A percentile compares a stretch with the other conserved stretches of the same genome.
Conservation (phyloP, 768 basidiomycete genomes). For the Hydnum rufescens region DNA sequence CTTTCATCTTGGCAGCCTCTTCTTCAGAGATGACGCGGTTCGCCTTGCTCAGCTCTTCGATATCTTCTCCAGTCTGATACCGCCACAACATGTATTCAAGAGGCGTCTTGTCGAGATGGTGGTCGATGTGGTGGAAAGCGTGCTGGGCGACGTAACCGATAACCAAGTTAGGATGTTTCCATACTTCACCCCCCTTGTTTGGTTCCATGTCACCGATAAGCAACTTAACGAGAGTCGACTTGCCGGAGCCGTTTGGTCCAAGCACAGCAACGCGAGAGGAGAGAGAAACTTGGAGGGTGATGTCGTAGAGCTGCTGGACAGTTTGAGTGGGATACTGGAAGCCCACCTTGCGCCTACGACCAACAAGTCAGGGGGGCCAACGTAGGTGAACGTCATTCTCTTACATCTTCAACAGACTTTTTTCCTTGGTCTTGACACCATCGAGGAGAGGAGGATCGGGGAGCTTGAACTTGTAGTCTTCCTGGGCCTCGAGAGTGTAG, state of each 20-base stretch:
- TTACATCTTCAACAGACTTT: slow-evolving; percentile 88
- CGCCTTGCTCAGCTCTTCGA: slow-evolving; percentile 92
- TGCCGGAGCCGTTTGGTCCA: slow-evolving; percentile 97
- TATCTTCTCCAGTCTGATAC: slow-evolving; percentile 98
- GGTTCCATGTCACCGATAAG: slow-evolving; percentile 93
- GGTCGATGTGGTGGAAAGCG: slow-evolving; percentile 98
- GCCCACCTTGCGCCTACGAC: slow-evolving; percentile 53
- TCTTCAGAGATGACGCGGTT: slow-evolving; percentile 70
- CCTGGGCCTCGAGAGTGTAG: slow-evolving; percentile 86
- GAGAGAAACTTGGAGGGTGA: slow-evolving; percentile 89
- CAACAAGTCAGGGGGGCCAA: background rate
- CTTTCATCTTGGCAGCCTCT: slow-evolving; percentile 92
- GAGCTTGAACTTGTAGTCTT: slow-evolving; percentile 98
- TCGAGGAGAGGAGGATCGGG: slow-evolving; percentile 93
- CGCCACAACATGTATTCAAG: slow-evolving; percentile 99
- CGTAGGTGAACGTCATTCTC: background rate
- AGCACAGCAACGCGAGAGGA: slow-evolving; percentile 97
- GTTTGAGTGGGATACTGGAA: slow-evolving; percentile 85
- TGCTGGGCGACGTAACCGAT: slow-evolving; percentile 98
- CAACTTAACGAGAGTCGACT: slow-evolving; percentile 92
- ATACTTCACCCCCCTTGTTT: slow-evolving; percentile 91
- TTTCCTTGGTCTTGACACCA: slow-evolving; percentile 99
- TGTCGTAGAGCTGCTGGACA: slow-evolving; percentile 83
- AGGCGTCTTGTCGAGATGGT: slow-evolving; percentile 96
- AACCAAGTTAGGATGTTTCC: slow-evolving; percentile 99